Evolutionary conservation across 2,329 filamentous ascomycete genomes (phyloP).

Genomic region (Stagonosporopsis cucurbitacearum): DNA sequence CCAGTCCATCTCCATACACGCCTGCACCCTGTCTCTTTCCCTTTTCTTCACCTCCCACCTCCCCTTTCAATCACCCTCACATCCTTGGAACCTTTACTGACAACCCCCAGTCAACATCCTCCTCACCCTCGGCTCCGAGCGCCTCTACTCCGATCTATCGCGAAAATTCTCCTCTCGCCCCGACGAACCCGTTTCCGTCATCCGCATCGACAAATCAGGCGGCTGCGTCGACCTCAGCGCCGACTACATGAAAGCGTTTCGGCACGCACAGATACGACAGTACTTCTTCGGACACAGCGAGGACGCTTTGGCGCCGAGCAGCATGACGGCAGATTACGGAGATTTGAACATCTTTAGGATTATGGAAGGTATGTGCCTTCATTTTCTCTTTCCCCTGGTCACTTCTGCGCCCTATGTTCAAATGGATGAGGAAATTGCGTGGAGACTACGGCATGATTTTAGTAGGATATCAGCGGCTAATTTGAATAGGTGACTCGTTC

Average conservation of each 20-base stretch:
- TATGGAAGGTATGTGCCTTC: conserved; percentile 57
- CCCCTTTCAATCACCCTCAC: not conserved
- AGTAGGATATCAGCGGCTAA: not conserved
- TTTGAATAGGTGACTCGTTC: conserved; percentile 16
- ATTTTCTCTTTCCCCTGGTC: not conserved
- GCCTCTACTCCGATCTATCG: conserved; percentile 75
- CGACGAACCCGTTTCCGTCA: conserved; percentile 74
- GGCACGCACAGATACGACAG: conserved; percentile 80
- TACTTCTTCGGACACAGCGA: conserved; percentile 88
- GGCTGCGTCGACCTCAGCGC: conserved; percentile 81
- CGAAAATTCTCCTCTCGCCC: conserved; percentile 66
- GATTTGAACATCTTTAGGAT: conserved; percentile 76
- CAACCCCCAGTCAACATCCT: conserved; percentile 71
- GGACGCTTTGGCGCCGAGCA: conserved; percentile 81
- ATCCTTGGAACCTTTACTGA: conserved; percentile 26
- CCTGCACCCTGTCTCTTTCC: not conserved
- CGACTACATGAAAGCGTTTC: conserved; percentile 72
- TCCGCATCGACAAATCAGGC: conserved; percentile 83
- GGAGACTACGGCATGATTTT: no score
- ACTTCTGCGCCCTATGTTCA: no score
- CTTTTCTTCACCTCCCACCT: no score
- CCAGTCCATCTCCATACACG: not conserved
- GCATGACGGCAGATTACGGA: conserved; percentile 80
- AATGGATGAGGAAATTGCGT: no score
- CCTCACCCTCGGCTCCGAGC: conserved; percentile 79